Evolutionary conservation across 257 asterid species (phyloP).

Genomic region (Asclepias syriaca): DNA sequence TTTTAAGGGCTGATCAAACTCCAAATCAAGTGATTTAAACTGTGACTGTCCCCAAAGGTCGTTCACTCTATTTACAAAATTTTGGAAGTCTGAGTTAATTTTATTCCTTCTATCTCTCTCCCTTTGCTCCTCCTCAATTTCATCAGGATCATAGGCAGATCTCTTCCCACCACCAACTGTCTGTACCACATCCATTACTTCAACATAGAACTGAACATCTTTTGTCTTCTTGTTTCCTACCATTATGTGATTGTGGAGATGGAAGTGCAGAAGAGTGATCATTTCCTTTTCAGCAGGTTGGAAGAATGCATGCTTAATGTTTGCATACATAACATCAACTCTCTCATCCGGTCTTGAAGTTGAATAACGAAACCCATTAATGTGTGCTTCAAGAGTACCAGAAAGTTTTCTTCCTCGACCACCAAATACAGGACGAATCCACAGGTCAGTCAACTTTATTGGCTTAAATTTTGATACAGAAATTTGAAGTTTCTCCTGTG

Average conservation of each 20-base stretch:
- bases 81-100: slow-evolving; percentile 16
- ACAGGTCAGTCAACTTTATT: slow-evolving; percentile 12
- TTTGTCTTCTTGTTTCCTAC: slow-evolving; percentile 23
- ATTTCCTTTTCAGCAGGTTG: slow-evolving; percentile 20
- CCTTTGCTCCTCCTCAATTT: slow-evolving; percentile 16
- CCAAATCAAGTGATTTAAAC: slow-evolving; percentile 10
- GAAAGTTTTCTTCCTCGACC: slow-evolving; percentile 18
- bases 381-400: slow-evolving; percentile 15
- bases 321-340: slow-evolving; percentile 14
- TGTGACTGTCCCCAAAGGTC: slow-evolving; percentile 18
- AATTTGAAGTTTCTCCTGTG: slow-evolving; percentile 14
- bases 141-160: slow-evolving; percentile 19
- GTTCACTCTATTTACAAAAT: slow-evolving; percentile 8
- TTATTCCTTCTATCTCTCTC: slow-evolving; percentile 17
- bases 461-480: slow-evolving; percentile 14
- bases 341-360: slow-evolving; percentile 12
- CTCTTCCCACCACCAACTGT: slow-evolving; percentile 14
- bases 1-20: slow-evolving; percentile 16
- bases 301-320: slow-evolving; percentile 18
- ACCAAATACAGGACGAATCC: slow-evolving; percentile 17
- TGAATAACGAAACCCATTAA: slow-evolving; percentile 17
- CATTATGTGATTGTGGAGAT: slow-evolving; percentile 21
- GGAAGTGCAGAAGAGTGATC: slow-evolving; percentile 18
- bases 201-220: slow-evolving; percentile 28
- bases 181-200: slow-evolving; percentile 16